These are phyloP conservation scores for Colletotrichum godetiae DNA, from an alignment of 2,329 filamentous ascomycete genomes.

Conservation along the genomic window DNA sequence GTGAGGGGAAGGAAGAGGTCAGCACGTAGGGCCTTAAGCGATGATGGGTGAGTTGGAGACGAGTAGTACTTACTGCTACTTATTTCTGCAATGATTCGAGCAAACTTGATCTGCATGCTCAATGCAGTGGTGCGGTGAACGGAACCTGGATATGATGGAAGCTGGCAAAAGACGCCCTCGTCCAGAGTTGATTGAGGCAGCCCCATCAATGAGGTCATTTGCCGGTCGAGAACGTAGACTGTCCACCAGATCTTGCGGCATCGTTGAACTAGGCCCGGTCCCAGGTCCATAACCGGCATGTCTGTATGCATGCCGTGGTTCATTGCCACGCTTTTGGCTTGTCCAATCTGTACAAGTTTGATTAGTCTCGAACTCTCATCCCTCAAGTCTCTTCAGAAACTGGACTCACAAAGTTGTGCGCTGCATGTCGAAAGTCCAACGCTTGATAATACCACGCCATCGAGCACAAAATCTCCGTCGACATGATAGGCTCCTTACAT, in stretches of 20 bases:
- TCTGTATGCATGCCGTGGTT: conserved; percentile 64
- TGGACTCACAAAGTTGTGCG: conserved; percentile 55
- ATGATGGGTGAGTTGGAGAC: not conserved
- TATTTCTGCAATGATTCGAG: conserved; percentile 45
- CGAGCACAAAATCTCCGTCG: conserved; percentile 62
- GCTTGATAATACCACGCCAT: conserved; percentile 64
- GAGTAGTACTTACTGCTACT: conserved; percentile 40
- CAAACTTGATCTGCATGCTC: conserved; percentile 47
- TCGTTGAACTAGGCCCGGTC: conserved; percentile 54
- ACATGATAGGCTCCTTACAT: conserved; percentile 54
- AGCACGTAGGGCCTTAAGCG: not conserved
- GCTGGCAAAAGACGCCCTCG: conserved; percentile 58
- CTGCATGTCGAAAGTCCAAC: conserved; percentile 57
- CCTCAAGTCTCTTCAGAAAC: too few relatives aligned
- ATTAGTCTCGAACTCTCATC: not conserved
- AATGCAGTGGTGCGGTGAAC: conserved; percentile 42
- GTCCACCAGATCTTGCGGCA: conserved; percentile 66
- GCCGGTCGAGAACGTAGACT: conserved; percentile 62
- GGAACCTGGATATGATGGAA: conserved; percentile 45
- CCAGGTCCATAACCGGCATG: conserved; percentile 56
- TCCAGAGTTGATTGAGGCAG: conserved; percentile 60
- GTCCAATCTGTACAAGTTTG: conserved; percentile 52
- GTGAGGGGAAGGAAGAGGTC: not conserved
- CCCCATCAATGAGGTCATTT: conserved; percentile 66
- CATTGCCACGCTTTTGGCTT: conserved; percentile 63